phyloP scores from a whole-genome alignment of 306 rosid species.

The Morella rubra region DNA sequence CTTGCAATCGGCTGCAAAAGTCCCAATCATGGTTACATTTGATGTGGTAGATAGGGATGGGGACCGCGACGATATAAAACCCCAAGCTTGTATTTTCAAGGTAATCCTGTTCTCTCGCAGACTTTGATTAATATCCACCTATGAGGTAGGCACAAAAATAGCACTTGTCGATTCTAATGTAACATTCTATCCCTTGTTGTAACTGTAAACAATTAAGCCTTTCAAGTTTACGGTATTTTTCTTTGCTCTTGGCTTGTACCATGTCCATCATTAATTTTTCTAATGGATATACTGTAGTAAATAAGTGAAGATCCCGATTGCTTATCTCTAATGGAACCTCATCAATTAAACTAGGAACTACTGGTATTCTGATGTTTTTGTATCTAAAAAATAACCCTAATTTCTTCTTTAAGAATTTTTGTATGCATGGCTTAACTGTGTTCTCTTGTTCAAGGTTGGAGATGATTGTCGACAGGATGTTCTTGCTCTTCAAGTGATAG shows the following conservation, averaged over 20 bases:
- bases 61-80: slow-evolving; percentile 63
- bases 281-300: not conserved
- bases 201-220: slow-evolving; percentile 5
- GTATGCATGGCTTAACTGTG: slow-evolving; percentile 31
- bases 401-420: not conserved
- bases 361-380: not conserved
- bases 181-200: slow-evolving; percentile 22
- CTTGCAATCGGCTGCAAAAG: slow-evolving; percentile 96
- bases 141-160: slow-evolving; percentile 2
- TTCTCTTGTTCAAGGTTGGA: slow-evolving; percentile 71
- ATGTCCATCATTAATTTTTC: not conserved
- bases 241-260: not conserved
- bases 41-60: slow-evolving; percentile 81
- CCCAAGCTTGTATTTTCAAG: slow-evolving; percentile 98
- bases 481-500: slow-evolving; percentile 97
- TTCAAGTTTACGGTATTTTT: not conserved
- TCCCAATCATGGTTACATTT: slow-evolving; percentile 94
- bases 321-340: not conserved
- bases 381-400: not conserved
- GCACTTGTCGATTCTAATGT: slow-evolving; percentile 13
- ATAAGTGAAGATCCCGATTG: not conserved
- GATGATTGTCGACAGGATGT: slow-evolving; percentile 99
- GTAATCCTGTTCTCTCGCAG: slow-evolving; percentile 35
- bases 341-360: not conserved
- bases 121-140: slow-evolving; percentile 4